phyloP scores from a whole-genome alignment of 345 rosid species.

The Clarkia xantiana region DNA sequence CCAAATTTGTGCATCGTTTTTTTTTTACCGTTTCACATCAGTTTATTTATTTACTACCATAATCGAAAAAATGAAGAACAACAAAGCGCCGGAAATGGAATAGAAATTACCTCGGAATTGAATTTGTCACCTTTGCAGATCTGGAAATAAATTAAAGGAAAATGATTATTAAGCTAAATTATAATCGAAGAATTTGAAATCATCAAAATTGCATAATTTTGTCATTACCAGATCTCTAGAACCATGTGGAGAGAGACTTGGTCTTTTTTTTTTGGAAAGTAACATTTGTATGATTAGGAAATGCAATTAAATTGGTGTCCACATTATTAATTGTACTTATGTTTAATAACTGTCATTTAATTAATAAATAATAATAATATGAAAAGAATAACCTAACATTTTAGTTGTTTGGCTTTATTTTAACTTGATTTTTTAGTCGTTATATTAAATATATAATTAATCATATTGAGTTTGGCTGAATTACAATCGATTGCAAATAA shows the following conservation, averaged over 20 bases:
- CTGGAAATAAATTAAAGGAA: slow-evolving; percentile 4
- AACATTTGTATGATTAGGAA: too few relatives aligned
- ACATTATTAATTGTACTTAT: too few relatives aligned
- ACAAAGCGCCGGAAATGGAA: not conserved
- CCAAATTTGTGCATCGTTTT: too few relatives aligned
- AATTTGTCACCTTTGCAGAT: slow-evolving; percentile 6
- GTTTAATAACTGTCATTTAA: too few relatives aligned
- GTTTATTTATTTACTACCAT: not conserved
- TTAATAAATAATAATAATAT: too few relatives aligned
- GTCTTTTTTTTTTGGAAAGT: not conserved
- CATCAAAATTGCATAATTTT: not conserved
- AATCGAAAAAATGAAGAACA: not conserved
- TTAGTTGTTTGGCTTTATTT: too few relatives aligned
- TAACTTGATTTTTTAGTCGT: too few relatives aligned
- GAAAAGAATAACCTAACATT: too few relatives aligned
- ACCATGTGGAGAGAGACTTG: not conserved
- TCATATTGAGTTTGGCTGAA: too few relatives aligned
- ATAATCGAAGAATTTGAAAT: not conserved
- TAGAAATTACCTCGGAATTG: slow-evolving; percentile 7
- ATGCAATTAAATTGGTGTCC: too few relatives aligned
- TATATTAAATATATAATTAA: too few relatives aligned
- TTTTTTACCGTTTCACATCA: not conserved
- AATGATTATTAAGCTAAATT: not conserved
- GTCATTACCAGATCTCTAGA: not conserved
- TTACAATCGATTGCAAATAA: too few relatives aligned